Conservation (phyloP, 495 filamentous ascomycete genomes). For the Chaetomidium leptoderma region DNA sequence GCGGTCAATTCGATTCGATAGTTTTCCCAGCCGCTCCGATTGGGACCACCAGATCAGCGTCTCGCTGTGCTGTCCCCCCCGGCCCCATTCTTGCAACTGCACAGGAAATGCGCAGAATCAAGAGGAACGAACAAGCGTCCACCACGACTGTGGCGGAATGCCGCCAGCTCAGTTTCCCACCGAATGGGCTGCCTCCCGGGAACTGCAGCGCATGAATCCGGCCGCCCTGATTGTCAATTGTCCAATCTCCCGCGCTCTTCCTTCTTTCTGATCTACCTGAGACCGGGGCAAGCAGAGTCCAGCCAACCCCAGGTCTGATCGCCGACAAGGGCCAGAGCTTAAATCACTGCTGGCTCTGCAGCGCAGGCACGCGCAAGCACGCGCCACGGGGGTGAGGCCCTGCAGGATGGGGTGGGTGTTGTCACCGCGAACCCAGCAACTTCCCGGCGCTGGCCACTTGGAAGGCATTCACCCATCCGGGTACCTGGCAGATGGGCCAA, state of each 20-base stretch:
- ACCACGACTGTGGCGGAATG: constrained; percentile 4
- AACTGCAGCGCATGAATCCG: constrained; percentile 4
- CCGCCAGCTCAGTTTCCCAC: constrained; percentile 3
- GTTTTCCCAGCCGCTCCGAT: neutral
- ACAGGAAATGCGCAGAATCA: neutral
- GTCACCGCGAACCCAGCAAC: neutral
- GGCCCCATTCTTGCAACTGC: neutral
- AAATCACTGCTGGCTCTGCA: no score
- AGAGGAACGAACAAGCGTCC: constrained; percentile 7
- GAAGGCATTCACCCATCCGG: neutral
- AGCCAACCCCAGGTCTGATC: constrained; percentile 18
- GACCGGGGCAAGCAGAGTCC: neutral
- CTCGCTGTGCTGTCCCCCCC: constrained; percentile 6
- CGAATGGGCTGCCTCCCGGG: constrained; percentile 20
- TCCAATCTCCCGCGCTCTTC: constrained; percentile 17
- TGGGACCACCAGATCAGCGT: neutral
- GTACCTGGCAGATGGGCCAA: constrained; percentile 7
- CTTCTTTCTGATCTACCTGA: neutral
- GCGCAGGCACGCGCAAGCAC: neutral
- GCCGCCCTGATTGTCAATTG: constrained; percentile 14
- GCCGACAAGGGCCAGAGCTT: constrained; percentile 16
- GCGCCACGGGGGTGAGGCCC: neutral
- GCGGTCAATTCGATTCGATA: neutral
- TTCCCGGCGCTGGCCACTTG: neutral
- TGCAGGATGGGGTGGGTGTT: constrained; percentile 6